Evolutionary conservation across 345 rosid species (phyloP), one percentile per base, ranked within the genome.

Genomic region (Litchi chinensis): DNA sequence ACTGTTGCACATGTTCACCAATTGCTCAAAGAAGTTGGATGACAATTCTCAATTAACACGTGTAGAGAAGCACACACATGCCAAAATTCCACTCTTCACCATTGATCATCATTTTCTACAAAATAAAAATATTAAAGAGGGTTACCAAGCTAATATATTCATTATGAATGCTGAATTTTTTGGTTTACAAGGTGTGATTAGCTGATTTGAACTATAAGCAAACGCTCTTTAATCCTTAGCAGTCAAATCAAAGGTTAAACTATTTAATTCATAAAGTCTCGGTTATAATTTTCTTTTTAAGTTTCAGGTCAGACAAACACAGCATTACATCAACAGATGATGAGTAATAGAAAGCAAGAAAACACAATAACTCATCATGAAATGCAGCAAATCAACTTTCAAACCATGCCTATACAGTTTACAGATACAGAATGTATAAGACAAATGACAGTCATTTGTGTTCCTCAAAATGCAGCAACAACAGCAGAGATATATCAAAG

Each of bases 21-120:
- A 62, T 5, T 85, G 85, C 0, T 8, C 6, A 75, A 90, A 89
- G 43, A 95, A 95, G 1, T 78, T 81, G 8, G 0, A 6, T 1
- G 85, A 82, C 60, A 86, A 37, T 40, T 76, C 32, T 26, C 28
- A 26, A 0, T 65, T 52, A 37, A 82, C 16, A 11, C 68, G 66
- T 0, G 12, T 6, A 0, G 95, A 85, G 77, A 95, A 95, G 76
- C 66, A 85, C 5, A 91, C 82, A 72, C 95, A 91, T 0, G 92
- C 98, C 97, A 95, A 21, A 26, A 79, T 6, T 81, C 85, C 10
- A 93, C 90, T 19, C 9, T 86, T 90, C 95, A 66, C 97, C 95
- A 75, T 90, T 84, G 19, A 93, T 56, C 95, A 95, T 85, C 95
- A 95, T 85, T 93, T 93, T 92, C 98, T 95, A 73, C 65, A 79